Conservation (phyloP, 139 green algal species). For the Coccomyxa sp. region DNA sequence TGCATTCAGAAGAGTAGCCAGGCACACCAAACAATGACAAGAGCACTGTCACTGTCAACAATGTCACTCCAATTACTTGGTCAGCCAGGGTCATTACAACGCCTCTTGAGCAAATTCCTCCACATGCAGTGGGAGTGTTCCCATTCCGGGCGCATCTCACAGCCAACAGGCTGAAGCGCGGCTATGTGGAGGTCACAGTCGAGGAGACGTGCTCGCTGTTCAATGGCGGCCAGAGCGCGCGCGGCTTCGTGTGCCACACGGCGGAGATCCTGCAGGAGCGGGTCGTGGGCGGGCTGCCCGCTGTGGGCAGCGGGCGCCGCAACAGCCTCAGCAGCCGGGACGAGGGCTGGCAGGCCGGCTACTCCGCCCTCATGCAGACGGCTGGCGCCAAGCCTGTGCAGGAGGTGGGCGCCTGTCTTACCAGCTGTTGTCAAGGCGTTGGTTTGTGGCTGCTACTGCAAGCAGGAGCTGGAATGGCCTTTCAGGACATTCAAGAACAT, state of each 20-base stretch:
- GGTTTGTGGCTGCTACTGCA: too few relatives aligned
- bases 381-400: constrained; percentile 12
- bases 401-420: neutral
- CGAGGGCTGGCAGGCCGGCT: constrained; percentile 26
- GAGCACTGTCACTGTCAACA: too few relatives aligned
- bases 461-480: too few relatives aligned
- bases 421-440: too few relatives aligned
- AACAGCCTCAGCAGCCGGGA: neutral
- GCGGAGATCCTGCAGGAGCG: constrained; percentile 66
- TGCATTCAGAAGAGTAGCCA: too few relatives aligned
- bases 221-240: constrained; percentile 36
- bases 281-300: constrained; percentile 12
- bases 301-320: neutral
- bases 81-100: too few relatives aligned
- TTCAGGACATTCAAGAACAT: too few relatives aligned
- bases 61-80: too few relatives aligned
- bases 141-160: constrained; percentile 76
- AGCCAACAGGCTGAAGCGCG: constrained; percentile 43
- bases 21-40: too few relatives aligned
- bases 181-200: constrained; percentile 68
- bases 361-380: constrained; percentile 20
- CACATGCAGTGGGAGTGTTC: constrained; percentile 69
- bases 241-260: constrained; percentile 73
- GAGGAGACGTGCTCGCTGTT: constrained; percentile 56
- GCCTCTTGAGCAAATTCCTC: too few relatives aligned